Percentiles rank a stretch among this genome's conserved stretches.
Conservation (phyloP, 371 early-diverging fungal genomes). For the Lichtheimia corymbifera region DNA sequence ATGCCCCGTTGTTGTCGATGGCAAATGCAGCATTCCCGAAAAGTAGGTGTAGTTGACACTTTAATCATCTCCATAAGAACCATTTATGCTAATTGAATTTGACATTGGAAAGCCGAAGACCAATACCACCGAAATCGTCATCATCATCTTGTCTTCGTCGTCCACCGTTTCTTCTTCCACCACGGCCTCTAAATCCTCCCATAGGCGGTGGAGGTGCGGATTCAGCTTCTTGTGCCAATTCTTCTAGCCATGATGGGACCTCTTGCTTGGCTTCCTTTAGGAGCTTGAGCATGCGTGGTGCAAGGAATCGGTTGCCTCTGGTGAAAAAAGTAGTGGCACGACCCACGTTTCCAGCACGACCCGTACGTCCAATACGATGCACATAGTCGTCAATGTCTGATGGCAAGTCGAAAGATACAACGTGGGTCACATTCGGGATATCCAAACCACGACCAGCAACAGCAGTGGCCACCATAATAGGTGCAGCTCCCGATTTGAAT, state of each 20-base stretch:
- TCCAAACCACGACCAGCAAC: slow-evolving; percentile 99
- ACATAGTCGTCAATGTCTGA: slow-evolving; percentile 93
- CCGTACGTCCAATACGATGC: slow-evolving; percentile 92
- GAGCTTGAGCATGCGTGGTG: slow-evolving; percentile 73
- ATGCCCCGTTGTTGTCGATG: background rate
- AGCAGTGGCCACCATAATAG: slow-evolving; percentile 99
- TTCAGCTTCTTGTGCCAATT: slow-evolving; percentile 21
- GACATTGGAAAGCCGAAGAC: slow-evolving; percentile 17
- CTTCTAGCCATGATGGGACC: slow-evolving; percentile 68
- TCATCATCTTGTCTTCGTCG: slow-evolving; percentile 12
- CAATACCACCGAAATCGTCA: slow-evolving; percentile 20
- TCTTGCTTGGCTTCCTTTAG: slow-evolving; percentile 61
- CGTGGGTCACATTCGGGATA: slow-evolving; percentile 88
- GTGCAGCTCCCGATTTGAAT: slow-evolving; percentile 89
- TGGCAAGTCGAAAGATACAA: slow-evolving; percentile 94
- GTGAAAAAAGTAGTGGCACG: slow-evolving; percentile 96
- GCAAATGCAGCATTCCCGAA: slow-evolving; percentile 1
- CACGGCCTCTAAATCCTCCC: slow-evolving; percentile 23
- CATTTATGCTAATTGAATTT: background rate
- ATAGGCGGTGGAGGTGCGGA: slow-evolving; percentile 10
- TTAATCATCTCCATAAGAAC: background rate
- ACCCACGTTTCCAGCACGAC: slow-evolving; percentile 96
- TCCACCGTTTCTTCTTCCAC: slow-evolving; percentile 6
- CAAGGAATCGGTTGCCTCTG: slow-evolving; percentile 82
- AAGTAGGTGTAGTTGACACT: background rate